phyloP scores from a whole-genome alignment of 768 basidiomycete species.

The Mycena indigotica region DNA sequence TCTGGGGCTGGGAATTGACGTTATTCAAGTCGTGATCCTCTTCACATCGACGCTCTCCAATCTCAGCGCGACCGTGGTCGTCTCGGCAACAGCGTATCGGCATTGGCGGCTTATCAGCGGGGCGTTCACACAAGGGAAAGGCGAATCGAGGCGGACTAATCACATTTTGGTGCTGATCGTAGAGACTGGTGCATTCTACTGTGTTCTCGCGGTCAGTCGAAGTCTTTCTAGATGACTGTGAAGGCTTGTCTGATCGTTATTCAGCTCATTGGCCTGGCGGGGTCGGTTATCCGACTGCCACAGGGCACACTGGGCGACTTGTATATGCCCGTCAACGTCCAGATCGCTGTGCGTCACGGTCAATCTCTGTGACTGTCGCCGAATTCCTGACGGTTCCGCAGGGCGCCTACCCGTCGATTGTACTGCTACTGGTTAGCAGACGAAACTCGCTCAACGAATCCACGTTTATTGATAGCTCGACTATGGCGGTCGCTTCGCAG shows the following conservation, averaged over 20 bases:
- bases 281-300: conserved; percentile 10
- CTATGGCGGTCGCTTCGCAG: not conserved
- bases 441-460: conserved; percentile 16
- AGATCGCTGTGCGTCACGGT: conserved; percentile 13
- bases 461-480: conserved; percentile 2
- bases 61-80: conserved; percentile 17
- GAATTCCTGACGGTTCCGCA: not conserved
- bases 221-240: not conserved
- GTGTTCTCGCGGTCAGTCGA: conserved; percentile 9
- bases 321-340: conserved; percentile 4
- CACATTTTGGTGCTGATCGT: conserved; percentile 11
- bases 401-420: conserved; percentile 17
- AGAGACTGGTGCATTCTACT: conserved; percentile 14
- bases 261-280: conserved; percentile 2
- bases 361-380: not conserved
- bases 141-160: conserved; percentile 3
- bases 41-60: conserved; percentile 17
- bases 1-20: not conserved
- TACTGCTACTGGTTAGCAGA: conserved; percentile 20
- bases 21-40: conserved; percentile 13
- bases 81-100: not conserved
- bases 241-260: too few species aligned
- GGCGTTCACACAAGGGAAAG: conserved; percentile 2
- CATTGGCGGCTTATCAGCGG: conserved; percentile 4
- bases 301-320: conserved; percentile 14